Percentiles rank a stretch among this genome's conserved stretches.
Conservation (phyloP, 345 rosid species). For the Linum lewisii region DNA sequence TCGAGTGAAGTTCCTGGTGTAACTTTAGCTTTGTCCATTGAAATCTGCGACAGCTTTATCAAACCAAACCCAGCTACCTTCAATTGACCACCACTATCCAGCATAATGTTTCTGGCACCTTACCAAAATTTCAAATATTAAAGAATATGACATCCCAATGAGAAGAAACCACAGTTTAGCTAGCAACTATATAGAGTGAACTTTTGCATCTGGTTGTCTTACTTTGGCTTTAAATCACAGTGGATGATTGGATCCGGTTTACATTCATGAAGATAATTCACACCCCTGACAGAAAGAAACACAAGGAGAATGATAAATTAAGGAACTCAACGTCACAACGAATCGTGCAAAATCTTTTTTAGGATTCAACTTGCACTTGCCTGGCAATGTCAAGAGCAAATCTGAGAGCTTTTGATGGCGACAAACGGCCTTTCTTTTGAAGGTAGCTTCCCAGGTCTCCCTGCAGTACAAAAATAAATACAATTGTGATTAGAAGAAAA, state of each 20-base stretch:
- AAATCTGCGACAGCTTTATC: slow-evolving; percentile 45
- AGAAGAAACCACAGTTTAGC: slow-evolving; percentile 11
- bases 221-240: slow-evolving; percentile 87
- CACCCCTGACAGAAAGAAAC: slow-evolving; percentile 51
- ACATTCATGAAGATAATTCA: slow-evolving; percentile 55
- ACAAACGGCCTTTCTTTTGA: slow-evolving; percentile 81
- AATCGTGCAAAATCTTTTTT: not conserved
- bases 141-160: slow-evolving; percentile 30
- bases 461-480: slow-evolving; percentile 30
- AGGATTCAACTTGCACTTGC: slow-evolving; percentile 27
- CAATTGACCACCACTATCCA: slow-evolving; percentile 77
- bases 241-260: slow-evolving; percentile 86
- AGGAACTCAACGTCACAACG: not conserved
- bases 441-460: slow-evolving; percentile 78
- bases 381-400: slow-evolving; percentile 90
- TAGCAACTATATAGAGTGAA: slow-evolving; percentile 16
- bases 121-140: slow-evolving; percentile 76
- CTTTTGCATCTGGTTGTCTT: slow-evolving; percentile 56
- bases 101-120: slow-evolving; percentile 99
- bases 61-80: slow-evolving; percentile 89
- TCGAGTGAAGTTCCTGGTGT: slow-evolving; percentile 36
- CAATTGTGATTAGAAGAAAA: not conserved
- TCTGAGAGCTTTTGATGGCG: slow-evolving; percentile 69
- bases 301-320: slow-evolving; percentile 8
- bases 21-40: slow-evolving; percentile 48